phyloP scores from a whole-genome alignment of 1,139 yeast genomes.

The Debaryomyces sp. region DNA sequence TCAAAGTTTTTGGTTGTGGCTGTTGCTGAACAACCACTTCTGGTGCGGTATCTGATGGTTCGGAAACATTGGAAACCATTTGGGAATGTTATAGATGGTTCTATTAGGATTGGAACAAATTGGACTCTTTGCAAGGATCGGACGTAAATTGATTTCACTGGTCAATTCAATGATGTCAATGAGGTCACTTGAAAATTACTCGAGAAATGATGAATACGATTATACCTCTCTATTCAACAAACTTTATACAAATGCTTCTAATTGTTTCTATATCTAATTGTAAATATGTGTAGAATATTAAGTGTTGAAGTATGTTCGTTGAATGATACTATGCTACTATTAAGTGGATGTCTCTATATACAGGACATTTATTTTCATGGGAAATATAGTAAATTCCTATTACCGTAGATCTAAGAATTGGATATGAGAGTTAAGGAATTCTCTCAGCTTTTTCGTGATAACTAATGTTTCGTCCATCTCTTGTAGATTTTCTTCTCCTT shows the following conservation, averaged over 20 bases:
- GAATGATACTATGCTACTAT: neutral
- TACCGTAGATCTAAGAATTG: neutral
- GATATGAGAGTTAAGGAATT: constrained; percentile 15
- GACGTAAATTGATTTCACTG: neutral
- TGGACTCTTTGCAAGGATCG: neutral
- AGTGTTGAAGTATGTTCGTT: neutral
- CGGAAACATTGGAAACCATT: constrained; percentile 3
- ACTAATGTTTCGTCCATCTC: constrained; percentile 31
- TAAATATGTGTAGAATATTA: neutral
- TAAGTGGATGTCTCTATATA: neutral
- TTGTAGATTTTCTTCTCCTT: constrained; percentile 18
- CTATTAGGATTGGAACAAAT: neutral
- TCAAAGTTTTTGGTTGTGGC: constrained; percentile 18
- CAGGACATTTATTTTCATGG: too few species aligned
- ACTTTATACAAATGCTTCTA: neutral
- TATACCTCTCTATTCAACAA: neutral
- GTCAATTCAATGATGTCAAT: neutral
- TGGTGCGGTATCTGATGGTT: neutral
- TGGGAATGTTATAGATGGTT: neutral
- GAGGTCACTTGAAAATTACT: neutral
- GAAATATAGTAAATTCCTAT: too few species aligned
- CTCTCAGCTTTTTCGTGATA: constrained; percentile 24
- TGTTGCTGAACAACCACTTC: neutral
- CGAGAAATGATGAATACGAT: neutral
- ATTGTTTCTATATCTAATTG: neutral